These are phyloP conservation scores for Neonectria magnoliae DNA, from an alignment of 2,329 filamentous ascomycete genomes.

Conservation along the genomic window DNA sequence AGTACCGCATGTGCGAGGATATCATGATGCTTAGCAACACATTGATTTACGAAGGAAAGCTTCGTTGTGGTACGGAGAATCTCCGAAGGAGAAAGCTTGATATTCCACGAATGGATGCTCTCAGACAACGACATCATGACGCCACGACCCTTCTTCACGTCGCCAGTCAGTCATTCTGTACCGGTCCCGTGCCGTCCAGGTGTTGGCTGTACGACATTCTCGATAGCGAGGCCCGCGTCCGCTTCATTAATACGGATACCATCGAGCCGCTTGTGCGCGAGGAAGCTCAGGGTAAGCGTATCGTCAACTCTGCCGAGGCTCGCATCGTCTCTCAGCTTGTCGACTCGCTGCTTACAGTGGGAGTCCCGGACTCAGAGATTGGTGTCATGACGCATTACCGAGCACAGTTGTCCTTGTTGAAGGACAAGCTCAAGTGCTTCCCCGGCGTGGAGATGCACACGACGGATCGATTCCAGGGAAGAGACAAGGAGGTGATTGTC, in stretches of 20 bases:
- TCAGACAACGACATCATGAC: slow-evolving; percentile 69
- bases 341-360: slow-evolving; percentile 77
- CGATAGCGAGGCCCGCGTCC: slow-evolving; percentile 75
- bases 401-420: slow-evolving; percentile 86
- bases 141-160: slow-evolving; percentile 55
- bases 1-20: slow-evolving; percentile 98
- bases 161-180: slow-evolving; percentile 63
- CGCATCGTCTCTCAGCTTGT: slow-evolving; percentile 83
- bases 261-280: slow-evolving; percentile 74
- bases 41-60: slow-evolving; percentile 88
- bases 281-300: slow-evolving; percentile 81
- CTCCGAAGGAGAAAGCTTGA: slow-evolving; percentile 76
- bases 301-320: slow-evolving; percentile 88
- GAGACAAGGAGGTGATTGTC: slow-evolving; percentile 93
- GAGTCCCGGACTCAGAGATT: slow-evolving; percentile 79
- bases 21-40: slow-evolving; percentile 94
- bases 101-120: slow-evolving; percentile 71
- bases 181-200: slow-evolving; percentile 54
- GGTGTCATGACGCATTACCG: slow-evolving; percentile 98
- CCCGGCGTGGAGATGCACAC: slow-evolving; percentile 90
- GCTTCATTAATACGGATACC: slow-evolving; percentile 89
- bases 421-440: slow-evolving; percentile 72
- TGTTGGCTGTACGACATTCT: slow-evolving; percentile 85
- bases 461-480: slow-evolving; percentile 94
- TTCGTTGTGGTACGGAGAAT: slow-evolving; percentile 86